phyloP scores from a whole-genome alignment of 345 rosid species.

The Hibiscus syriacus region DNA sequence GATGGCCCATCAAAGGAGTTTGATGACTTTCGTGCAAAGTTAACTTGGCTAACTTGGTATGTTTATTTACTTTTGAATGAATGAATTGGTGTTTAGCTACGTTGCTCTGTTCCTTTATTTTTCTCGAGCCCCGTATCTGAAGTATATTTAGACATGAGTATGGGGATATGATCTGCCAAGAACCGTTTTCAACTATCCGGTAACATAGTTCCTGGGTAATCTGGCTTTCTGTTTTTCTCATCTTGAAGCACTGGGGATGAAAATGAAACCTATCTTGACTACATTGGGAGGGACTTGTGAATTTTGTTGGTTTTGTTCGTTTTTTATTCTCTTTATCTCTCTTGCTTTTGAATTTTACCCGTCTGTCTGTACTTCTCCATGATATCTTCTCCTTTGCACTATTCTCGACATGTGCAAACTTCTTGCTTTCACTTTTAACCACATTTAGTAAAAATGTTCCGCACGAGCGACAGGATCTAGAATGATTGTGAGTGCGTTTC shows the following conservation, averaged over 20 bases:
- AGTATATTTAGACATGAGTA: neutral
- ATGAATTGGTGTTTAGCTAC: neutral
- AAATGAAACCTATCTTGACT: neutral
- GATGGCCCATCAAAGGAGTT: slow-evolving; percentile 61
- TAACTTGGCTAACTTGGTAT: slow-evolving; percentile 89
- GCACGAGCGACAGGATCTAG: neutral
- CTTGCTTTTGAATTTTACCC: neutral
- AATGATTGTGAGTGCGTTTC: neutral
- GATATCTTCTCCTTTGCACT: neutral
- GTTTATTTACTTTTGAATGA: neutral
- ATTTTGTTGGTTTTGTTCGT: neutral
- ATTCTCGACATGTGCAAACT: neutral
- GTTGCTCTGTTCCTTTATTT: neutral
- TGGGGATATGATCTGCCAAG: neutral
- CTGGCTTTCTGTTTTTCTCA: neutral
- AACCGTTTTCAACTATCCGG: neutral
- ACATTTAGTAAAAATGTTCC: neutral
- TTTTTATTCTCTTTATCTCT: neutral
- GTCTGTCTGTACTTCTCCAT: neutral
- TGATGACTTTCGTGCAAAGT: slow-evolving; percentile 81
- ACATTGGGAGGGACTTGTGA: neutral
- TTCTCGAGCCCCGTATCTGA: neutral
- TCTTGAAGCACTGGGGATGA: neutral
- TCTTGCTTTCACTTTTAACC: neutral
- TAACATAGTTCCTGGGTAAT: neutral